Base-by-base conservation (phyloP, 164 flowering plant species). In the Piper betle region DNA sequence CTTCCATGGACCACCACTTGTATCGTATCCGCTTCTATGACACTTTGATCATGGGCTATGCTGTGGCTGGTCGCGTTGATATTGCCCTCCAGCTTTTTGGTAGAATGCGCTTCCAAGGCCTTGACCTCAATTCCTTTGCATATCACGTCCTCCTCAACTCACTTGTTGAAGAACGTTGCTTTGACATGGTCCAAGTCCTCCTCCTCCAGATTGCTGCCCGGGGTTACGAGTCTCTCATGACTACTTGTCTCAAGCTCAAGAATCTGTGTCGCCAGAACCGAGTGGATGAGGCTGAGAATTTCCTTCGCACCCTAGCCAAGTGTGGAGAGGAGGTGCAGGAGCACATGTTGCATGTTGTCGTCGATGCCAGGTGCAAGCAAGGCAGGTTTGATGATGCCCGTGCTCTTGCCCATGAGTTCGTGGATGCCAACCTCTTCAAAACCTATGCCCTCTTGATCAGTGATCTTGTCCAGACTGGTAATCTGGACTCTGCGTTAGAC, bases 111-210 rank as follows among this genome's bases (percentile, higher is more conserved):
- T 85, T 79, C 56, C 69, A 67, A 9, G 98, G 96, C 13, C 41
- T 79, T 4, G 96, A 89, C 66, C 76, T 89, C 71, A 85, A 84
- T 59, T 2, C 33, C 0, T 72, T 80, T 63, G 70, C 77, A 1
- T 92, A 89, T 55, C 82, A 92, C 62, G 91, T 92, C 53, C 74
- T 92, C 15, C 59, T 92, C 72, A 85, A 89, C 75, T 76, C 91
- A 0, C 64, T 89, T 40, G 86, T 83, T 4, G 96, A 92, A 69
- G 76, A 77, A 53, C 70, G 64, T 20, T 69, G 70, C 41, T 86
- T 70, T 64, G 89, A 82, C 50, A 74, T 66, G 1, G 79, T 71
- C 37, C 78, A 83, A 1, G 72, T 67, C 0, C 61, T 92, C 12
- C 60, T 55, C 3, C 64, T 73, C 72, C 93, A 92, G 70, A 82